These are phyloP conservation scores for Stylonectria norvegica DNA, from an alignment of 2,329 filamentous ascomycete genomes.

Conservation along the genomic window DNA sequence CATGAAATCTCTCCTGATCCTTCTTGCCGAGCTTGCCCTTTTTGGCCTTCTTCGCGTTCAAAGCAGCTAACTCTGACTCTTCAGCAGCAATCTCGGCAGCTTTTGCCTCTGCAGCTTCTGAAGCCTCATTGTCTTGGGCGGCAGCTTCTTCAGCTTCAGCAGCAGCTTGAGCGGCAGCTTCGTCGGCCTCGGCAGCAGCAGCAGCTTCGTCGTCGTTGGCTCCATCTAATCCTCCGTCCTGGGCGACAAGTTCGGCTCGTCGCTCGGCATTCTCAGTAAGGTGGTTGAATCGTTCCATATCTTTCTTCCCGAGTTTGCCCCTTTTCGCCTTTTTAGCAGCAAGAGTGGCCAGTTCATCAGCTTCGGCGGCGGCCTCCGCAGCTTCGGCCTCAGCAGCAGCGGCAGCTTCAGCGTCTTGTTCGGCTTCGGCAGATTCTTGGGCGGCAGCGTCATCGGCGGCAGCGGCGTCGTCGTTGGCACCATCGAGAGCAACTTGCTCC, in stretches of 20 bases:
- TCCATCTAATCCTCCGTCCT: too few species aligned
- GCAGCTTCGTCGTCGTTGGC: conserved; percentile 28
- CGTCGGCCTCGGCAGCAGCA: conserved; percentile 23
- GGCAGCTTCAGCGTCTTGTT: conserved; percentile 1
- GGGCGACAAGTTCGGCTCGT: conserved; percentile 38
- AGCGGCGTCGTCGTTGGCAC: background rate
- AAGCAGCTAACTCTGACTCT: background rate
- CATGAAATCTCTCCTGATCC: conserved; percentile 17
- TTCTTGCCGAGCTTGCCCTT: conserved; percentile 24
- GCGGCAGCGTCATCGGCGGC: conserved; percentile 4
- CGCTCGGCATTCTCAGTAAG: conserved; percentile 34
- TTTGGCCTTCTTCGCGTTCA: conserved; percentile 15
- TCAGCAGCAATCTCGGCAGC: conserved; percentile 3
- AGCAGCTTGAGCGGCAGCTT: conserved; percentile 29
- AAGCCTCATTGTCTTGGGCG: conserved; percentile 10
- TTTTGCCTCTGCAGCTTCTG: conserved; percentile 17
- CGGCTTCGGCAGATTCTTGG: conserved; percentile 10
- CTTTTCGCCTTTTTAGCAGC: conserved; percentile 51
- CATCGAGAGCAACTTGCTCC: too few species aligned
- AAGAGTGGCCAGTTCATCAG: conserved; percentile 36
- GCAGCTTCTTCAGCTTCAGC: conserved; percentile 11
- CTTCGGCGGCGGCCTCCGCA: conserved; percentile 3
- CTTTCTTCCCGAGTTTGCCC: conserved; percentile 42
- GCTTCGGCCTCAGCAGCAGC: conserved; percentile 2
- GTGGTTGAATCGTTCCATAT: conserved; percentile 42